These are phyloP conservation scores for Cruciata laevipes DNA, from an alignment of 257 asterid species.

Conservation along the genomic window DNA sequence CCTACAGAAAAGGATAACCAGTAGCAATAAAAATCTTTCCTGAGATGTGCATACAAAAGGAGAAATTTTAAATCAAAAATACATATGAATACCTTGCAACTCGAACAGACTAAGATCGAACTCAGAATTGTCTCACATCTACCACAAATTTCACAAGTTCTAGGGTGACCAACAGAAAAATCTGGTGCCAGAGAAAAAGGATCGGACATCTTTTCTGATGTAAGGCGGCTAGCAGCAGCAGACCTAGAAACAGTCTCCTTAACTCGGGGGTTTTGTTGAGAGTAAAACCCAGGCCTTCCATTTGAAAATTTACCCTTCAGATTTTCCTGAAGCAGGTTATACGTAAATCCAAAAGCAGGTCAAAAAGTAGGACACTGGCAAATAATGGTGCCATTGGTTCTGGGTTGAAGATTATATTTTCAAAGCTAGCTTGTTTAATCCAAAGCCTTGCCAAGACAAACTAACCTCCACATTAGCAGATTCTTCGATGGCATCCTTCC, in stretches of 20 bases:
- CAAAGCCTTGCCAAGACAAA: slow-evolving; percentile 11
- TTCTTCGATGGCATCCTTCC: slow-evolving; percentile 79
- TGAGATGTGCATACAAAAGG: not conserved
- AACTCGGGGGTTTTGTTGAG: slow-evolving; percentile 54
- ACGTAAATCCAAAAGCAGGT: not conserved
- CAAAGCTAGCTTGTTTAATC: not conserved
- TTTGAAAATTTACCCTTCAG: slow-evolving; percentile 38
- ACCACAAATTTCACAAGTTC: slow-evolving; percentile 78
- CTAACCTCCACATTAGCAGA: slow-evolving; percentile 57
- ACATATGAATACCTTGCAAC: slow-evolving; percentile 69
- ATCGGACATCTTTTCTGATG: slow-evolving; percentile 44
- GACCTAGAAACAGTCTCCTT: slow-evolving; percentile 58
- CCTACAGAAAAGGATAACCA: slow-evolving; percentile 31
- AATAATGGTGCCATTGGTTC: not conserved
- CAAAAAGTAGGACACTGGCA: not conserved
- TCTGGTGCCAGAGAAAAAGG: slow-evolving; percentile 39
- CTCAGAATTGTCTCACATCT: slow-evolving; percentile 73
- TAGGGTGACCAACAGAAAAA: slow-evolving; percentile 53
- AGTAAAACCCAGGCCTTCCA: slow-evolving; percentile 36
- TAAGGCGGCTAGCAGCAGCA: slow-evolving; percentile 39
- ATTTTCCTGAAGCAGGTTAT: slow-evolving; percentile 25
- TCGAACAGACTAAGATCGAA: slow-evolving; percentile 75
- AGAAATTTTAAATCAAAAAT: not conserved
- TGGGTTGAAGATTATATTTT: not conserved
- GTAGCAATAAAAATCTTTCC: not conserved